Conservation (phyloP, 805 yeast genomes). For the Blastobotrys attinorum region DNA sequence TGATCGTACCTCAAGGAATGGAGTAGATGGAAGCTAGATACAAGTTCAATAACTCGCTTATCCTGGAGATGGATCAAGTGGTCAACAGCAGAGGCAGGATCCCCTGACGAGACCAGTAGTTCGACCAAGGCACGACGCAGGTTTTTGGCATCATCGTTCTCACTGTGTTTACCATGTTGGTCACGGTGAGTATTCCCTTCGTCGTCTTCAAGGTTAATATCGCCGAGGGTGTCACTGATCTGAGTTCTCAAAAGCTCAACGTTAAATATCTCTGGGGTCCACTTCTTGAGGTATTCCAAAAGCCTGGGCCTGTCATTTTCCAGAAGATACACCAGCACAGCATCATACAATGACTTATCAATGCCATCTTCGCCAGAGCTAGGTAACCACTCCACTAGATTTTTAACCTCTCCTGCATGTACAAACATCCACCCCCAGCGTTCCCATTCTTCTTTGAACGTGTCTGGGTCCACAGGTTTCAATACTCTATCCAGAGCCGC, state of each 20-base stretch:
- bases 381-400: constrained; percentile 52
- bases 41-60: constrained; percentile 44
- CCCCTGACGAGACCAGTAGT: constrained; percentile 49
- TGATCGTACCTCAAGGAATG: constrained; percentile 35
- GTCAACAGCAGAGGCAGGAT: constrained; percentile 54
- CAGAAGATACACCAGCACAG: constrained; percentile 41
- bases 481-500: constrained; percentile 39
- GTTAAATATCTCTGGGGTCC: constrained; percentile 56
- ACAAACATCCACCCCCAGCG: constrained; percentile 50
- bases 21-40: constrained; percentile 58
- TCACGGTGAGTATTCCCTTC: no score
- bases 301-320: constrained; percentile 33
- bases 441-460: constrained; percentile 47
- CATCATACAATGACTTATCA: constrained; percentile 36
- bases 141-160: neutral
- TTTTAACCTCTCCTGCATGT: constrained; percentile 37
- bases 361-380: constrained; percentile 29
- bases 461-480: constrained; percentile 17
- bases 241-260: constrained; percentile 34
- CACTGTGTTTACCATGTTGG: no score
- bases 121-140: constrained; percentile 25
- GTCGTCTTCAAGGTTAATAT: constrained; percentile 13
- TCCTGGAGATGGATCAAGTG: constrained; percentile 56
- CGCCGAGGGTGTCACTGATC: constrained; percentile 28
- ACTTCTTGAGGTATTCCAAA: constrained; percentile 36